Evolutionary conservation across 106 monocot genomes (phyloP), one percentile per base, ranked within the genome.

Genomic region (Triglochin maritima): DNA sequence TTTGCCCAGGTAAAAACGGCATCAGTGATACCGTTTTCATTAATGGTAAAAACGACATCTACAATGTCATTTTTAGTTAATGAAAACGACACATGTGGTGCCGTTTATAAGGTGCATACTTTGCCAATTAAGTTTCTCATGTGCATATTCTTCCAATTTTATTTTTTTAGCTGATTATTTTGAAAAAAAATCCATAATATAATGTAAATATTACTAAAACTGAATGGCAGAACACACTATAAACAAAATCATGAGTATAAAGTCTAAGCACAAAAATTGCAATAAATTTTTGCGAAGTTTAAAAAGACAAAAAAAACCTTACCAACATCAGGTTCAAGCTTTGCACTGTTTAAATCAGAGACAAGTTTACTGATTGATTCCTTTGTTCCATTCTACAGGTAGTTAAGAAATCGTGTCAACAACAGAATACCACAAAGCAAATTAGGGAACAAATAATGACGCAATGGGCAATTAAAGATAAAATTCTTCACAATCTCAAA

Each of bases 331-430:
- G 72, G 63, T 72, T 94, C 94, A 63, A 89, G 56, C 53, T 72
- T 82, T 64, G 94, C 80, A 76, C 57, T 71, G 74, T 94, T 94
- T 66, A 94, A 72, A 8, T 89, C 89, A 57, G 84, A 64, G 42
- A 94, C 82, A 74, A 94, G 89, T 49, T 86, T 89, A 69, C 65
- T 82, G 55, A 94, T 82, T 47, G 93, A 94, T 61, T 94, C 93
- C 76, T 80, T 94, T 12, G 89, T 84, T 13, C 93, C 93, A 82
- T 94, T 94, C 93, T 94, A 65, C 17, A 66, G 51, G 11, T 8
- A 52, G 11, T 52, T 52, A 52, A 52, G 52, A 6, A 52, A 6
- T 52, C 52, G 11, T 11, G 7, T 52, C 9, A 8, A 8, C 9
- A 8, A 2, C 52, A 8, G 0, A 8, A 6, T 52, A 6, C 52